Base-by-base conservation (phyloP, 441 rosid genomes). In the Corymbia citriodora region DNA sequence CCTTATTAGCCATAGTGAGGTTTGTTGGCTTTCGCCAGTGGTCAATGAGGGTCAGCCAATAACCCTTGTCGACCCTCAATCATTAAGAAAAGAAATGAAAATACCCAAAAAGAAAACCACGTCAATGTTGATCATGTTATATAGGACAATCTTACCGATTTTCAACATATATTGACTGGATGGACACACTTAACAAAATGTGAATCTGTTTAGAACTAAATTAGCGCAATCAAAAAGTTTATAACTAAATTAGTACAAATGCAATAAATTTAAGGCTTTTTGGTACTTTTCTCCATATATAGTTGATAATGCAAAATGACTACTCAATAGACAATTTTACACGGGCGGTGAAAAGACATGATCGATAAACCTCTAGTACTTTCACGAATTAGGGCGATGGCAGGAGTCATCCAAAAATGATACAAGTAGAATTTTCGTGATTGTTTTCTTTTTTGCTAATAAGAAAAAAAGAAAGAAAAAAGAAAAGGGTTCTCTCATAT, bases 111-210 rank as follows among this genome's bases (percentile, higher is more conserved):
- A 57, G 40, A 57, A 9, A 23, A 4, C 10, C 0, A 21, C 5
- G 3, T 57, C 63, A 57, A 59, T 11, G 0, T 23, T 13, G 25
- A 57, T 59, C 7, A 13, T 59, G 14, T 23, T 25, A 59, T 1
- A 23, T 59, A 59, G 6, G 3, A 57, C 25, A 0, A 0, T 4
- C 0, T 59, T 0, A 23, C 4, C 0, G 0, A 10, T 59, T 57
- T 59, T 6, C 63, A 59, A 2, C 29, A 27, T 59, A 59, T 23
- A 59, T 13, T 1, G 10, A 3, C 29, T 0, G 10, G 25, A 59
- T 59, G 25, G 63, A 59, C 4, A 23, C 29, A 23, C 10, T 59
- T 59, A 29, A 23, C 14, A 23, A 59, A 10, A 29, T 0, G 3
- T 59, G 25, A 59, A 59, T 59, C 10, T 6, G 14, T 23, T 57